Evolutionary conservation across 2,329 filamentous ascomycete genomes (phyloP).

Genomic region (Botryotinia calthae): DNA sequence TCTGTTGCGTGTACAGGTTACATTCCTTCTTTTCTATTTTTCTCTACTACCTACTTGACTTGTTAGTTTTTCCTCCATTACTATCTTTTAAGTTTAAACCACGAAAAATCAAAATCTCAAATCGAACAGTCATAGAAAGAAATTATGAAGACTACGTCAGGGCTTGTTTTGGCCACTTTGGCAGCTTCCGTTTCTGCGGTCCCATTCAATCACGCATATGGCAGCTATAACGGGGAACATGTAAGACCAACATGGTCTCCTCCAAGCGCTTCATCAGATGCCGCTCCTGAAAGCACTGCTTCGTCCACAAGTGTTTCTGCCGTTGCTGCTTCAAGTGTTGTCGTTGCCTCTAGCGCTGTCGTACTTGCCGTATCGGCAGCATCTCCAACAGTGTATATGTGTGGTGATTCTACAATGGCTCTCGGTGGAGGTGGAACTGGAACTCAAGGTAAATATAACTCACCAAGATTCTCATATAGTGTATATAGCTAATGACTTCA

Average conservation of each 20-base stretch:
- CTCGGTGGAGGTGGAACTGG: conserved; percentile 45
- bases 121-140: neutral
- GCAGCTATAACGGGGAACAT: neutral
- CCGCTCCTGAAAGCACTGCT: neutral
- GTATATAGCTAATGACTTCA: conserved; percentile 28
- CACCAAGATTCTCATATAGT: too few species aligned
- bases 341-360: neutral
- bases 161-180: neutral
- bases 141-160: conserved; percentile 9
- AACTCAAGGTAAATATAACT: conserved; percentile 40
- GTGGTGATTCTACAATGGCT: conserved; percentile 64
- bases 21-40: conserved; percentile 5
- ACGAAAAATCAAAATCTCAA: neutral
- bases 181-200: neutral
- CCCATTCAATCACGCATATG: conserved; percentile 3
- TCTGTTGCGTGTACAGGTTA: neutral
- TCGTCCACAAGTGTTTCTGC: neutral
- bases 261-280: neutral
- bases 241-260: neutral
- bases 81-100: neutral
- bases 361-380: neutral
- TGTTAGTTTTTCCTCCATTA: neutral
- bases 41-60: neutral
- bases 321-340: neutral
- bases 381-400: conserved; percentile 50